Evolutionary conservation across 2,329 filamentous ascomycete species (phyloP).

Genomic region (Fusarium fujikuroi): DNA sequence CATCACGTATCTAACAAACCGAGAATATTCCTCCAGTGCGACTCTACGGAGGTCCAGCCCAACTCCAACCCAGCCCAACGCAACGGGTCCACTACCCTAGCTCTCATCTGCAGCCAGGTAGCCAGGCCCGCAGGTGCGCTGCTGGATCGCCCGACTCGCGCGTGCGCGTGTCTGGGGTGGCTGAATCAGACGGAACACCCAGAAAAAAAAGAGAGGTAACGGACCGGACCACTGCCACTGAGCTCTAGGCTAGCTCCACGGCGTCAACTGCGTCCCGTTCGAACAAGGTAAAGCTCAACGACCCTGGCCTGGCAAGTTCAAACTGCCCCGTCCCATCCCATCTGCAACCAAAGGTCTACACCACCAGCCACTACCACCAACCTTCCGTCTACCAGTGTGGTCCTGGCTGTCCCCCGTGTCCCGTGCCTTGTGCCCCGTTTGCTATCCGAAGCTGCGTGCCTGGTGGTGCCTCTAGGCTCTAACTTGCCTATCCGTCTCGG

Average conservation of each 20-base stretch:
- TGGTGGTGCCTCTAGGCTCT: conserved; percentile 30
- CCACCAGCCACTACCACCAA: background rate
- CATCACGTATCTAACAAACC: conserved; percentile 17
- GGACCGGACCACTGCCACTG: conserved; percentile 24
- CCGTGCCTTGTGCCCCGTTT: conserved; percentile 40
- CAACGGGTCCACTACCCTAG: conserved; percentile 34
- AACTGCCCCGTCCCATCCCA: conserved; percentile 36
- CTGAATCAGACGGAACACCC: conserved; percentile 40
- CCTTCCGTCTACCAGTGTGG: conserved; percentile 31
- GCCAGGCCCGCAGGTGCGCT: conserved; percentile 27
- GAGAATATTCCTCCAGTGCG: background rate
- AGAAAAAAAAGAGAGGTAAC: conserved; percentile 14
- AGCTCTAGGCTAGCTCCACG: conserved; percentile 29
- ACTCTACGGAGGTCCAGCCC: conserved; percentile 18
- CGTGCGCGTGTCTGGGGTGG: conserved; percentile 36
- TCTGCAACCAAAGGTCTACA: conserved; percentile 29
- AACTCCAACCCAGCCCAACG: conserved; percentile 30
- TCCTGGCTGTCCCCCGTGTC: conserved; percentile 32
- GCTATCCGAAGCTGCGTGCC: conserved; percentile 30
- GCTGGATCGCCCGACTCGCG: conserved; percentile 37
- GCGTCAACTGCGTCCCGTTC: conserved; percentile 25
- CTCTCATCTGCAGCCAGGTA: conserved; percentile 20
- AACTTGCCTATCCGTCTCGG: conserved; percentile 27
- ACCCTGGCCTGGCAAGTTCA: conserved; percentile 37
- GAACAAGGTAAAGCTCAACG: conserved; percentile 37